Percentiles rank a stretch among this genome's conserved stretches.
These are phyloP conservation scores for Pseudopyrenochaeta lycopersici DNA, from an alignment of 2,329 filamentous ascomycete genomes.

Conservation along the genomic window DNA sequence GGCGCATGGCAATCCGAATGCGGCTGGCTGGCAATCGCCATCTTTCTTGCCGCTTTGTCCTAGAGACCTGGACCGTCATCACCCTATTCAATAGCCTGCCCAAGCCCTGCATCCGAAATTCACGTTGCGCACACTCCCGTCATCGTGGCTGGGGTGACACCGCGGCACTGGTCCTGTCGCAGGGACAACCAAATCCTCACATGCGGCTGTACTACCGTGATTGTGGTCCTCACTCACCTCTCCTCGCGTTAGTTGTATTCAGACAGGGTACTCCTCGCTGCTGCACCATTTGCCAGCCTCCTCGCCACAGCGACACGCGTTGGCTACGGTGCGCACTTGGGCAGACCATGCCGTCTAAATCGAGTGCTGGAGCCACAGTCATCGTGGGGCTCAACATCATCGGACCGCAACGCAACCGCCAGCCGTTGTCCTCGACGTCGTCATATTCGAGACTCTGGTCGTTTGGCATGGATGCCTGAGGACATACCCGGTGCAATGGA, in stretches of 20 bases:
- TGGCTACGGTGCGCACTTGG: neutral
- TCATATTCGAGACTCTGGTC: constrained; percentile 38
- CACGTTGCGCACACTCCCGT: constrained; percentile 23
- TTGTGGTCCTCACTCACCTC: neutral
- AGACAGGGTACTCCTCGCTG: neutral
- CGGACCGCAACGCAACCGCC: constrained; percentile 7
- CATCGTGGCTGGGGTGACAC: constrained; percentile 42
- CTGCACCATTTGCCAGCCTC: neutral
- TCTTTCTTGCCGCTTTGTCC: constrained; percentile 10
- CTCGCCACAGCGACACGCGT: constrained; percentile 1
- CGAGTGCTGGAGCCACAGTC: neutral
- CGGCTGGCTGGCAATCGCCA: neutral
- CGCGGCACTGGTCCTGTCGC: constrained; percentile 15
- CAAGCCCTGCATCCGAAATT: constrained; percentile 25
- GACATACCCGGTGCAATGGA: constrained; percentile 13
- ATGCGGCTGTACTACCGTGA: constrained; percentile 8
- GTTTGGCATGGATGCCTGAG: constrained; percentile 39
- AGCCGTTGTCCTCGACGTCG: constrained; percentile 8
- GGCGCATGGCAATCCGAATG: neutral
- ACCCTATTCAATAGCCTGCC: constrained; percentile 8
- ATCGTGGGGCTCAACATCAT: neutral
- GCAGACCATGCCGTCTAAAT: neutral
- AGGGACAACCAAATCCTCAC: constrained; percentile 7
- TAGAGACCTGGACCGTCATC: neutral
- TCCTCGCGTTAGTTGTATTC: constrained; percentile 3